Evolutionary conservation across 192 early-diverging fungal species (phyloP).

Genomic region (Coemansia sp.): DNA sequence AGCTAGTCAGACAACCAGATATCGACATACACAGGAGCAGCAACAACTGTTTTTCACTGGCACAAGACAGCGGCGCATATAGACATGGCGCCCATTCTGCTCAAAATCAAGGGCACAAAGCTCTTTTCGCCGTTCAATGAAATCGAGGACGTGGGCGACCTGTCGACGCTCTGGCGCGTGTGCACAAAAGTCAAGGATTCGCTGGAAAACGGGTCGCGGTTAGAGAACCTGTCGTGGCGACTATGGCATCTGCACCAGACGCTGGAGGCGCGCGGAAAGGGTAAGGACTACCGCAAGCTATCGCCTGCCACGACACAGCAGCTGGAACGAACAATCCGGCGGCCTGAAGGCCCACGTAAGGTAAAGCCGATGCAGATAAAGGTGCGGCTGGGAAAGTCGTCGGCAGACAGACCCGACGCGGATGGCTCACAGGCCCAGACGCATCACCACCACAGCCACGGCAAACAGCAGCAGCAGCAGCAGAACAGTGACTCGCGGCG

Average conservation of each 20-base stretch:
- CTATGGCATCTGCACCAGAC: conserved; percentile 78
- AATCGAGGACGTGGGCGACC: conserved; percentile 72
- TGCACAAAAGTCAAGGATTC: conserved; percentile 84
- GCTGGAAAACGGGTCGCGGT: conserved; percentile 75
- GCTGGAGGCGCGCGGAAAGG: conserved; percentile 57
- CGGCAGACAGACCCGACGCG: conserved; percentile 15
- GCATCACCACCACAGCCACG: conserved; percentile 4
- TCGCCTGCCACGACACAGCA: conserved; percentile 60
- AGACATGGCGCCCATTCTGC: conserved; percentile 65
- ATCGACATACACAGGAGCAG: not conserved
- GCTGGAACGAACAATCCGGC: conserved; percentile 55
- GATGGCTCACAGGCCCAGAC: conserved; percentile 1
- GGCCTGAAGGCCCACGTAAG: conserved; percentile 29
- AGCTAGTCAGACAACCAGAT: not conserved
- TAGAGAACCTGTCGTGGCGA: conserved; percentile 85
- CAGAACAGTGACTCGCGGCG: conserved; percentile 1
- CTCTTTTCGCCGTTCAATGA: conserved; percentile 72
- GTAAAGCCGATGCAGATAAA: conserved; percentile 57
- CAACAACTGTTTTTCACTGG: not conserved
- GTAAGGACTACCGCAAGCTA: conserved; percentile 59
- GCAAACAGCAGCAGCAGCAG: not conserved
- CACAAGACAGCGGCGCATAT: not conserved
- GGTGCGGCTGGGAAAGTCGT: conserved; percentile 46
- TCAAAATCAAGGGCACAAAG: conserved; percentile 74
- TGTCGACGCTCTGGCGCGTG: conserved; percentile 77